These are phyloP conservation scores for Endocarpon pusillum DNA, from an alignment of 495 filamentous ascomycete species.

Conservation along the genomic window DNA sequence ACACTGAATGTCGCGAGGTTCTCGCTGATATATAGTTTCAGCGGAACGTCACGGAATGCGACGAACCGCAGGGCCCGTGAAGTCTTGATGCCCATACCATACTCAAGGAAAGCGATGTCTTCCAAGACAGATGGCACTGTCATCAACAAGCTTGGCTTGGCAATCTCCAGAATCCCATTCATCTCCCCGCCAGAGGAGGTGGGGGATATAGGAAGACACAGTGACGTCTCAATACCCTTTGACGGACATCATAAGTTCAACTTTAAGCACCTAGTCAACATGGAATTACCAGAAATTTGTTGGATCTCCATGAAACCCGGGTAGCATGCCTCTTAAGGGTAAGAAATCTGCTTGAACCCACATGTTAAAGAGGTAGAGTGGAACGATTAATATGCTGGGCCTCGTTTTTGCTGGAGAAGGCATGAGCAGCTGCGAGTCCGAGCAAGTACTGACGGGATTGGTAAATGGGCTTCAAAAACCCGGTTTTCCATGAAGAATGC, in stretches of 20 bases:
- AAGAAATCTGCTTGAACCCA: background rate
- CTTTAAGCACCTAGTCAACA: no score
- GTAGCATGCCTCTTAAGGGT: no score
- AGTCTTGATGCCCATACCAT: slow-evolving; percentile 9
- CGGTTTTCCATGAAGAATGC: slow-evolving; percentile 31
- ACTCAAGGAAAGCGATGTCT: slow-evolving; percentile 17
- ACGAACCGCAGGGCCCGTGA: slow-evolving; percentile 23
- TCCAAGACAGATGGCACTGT: slow-evolving; percentile 30
- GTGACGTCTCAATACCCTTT: no score
- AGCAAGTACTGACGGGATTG: slow-evolving; percentile 26
- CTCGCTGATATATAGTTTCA: slow-evolving; percentile 12
- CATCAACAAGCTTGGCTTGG: slow-evolving; percentile 21
- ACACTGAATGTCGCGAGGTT: slow-evolving; percentile 11
- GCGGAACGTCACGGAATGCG: slow-evolving; percentile 22
- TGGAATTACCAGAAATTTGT: no score
- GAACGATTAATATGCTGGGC: slow-evolving; percentile 20
- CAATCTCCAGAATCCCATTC: slow-evolving; percentile 12
- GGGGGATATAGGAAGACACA: slow-evolving; percentile 9
- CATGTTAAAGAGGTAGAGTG: slow-evolving; percentile 25
- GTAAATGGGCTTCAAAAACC: slow-evolving; percentile 29
- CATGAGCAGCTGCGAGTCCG: slow-evolving; percentile 18
- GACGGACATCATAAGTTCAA: no score
- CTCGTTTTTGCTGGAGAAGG: slow-evolving; percentile 14
- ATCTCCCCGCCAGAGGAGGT: slow-evolving; percentile 16
- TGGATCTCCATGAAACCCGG: no score